These are phyloP conservation scores for Alternaria brassicicola DNA, from an alignment of 2,329 filamentous ascomycete genomes.

Conservation along the genomic window DNA sequence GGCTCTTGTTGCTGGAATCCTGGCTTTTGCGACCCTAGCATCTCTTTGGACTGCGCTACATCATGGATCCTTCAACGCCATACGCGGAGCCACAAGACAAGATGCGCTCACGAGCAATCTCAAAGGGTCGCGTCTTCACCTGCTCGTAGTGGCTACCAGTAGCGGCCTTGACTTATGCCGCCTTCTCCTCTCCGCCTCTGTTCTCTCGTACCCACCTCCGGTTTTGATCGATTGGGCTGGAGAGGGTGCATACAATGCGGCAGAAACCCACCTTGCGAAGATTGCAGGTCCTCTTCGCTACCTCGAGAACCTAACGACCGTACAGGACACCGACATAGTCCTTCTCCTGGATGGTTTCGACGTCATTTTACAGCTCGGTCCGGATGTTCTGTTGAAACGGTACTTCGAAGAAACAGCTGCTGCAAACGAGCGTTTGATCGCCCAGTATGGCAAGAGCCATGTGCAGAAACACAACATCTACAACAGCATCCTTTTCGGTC, in stretches of 20 bases:
- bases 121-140: background rate
- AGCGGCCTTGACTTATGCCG: constrained; percentile 4
- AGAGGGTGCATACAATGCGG: background rate
- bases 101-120: background rate
- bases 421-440: background rate
- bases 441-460: background rate
- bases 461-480: constrained; percentile 1
- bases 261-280: constrained; percentile 3
- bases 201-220: constrained; percentile 2
- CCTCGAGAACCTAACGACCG: background rate
- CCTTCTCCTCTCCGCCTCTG: background rate
- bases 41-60: constrained; percentile 1
- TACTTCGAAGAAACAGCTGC: constrained; percentile 3
- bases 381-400: constrained; percentile 2
- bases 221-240: constrained; percentile 5
- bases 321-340: constrained; percentile 1
- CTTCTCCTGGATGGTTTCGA: constrained; percentile 2
- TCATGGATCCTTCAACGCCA: background rate
- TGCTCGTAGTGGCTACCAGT: constrained; percentile 2
- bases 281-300: constrained; percentile 3
- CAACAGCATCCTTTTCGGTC: constrained; percentile 5
- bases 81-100: background rate
- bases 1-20: background rate
- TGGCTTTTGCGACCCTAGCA: constrained; percentile 1
- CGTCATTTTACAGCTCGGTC: constrained; percentile 3